These are phyloP conservation scores for Sporothrix phasma DNA, from an alignment of 2,329 filamentous ascomycete species.

Conservation along the genomic window DNA sequence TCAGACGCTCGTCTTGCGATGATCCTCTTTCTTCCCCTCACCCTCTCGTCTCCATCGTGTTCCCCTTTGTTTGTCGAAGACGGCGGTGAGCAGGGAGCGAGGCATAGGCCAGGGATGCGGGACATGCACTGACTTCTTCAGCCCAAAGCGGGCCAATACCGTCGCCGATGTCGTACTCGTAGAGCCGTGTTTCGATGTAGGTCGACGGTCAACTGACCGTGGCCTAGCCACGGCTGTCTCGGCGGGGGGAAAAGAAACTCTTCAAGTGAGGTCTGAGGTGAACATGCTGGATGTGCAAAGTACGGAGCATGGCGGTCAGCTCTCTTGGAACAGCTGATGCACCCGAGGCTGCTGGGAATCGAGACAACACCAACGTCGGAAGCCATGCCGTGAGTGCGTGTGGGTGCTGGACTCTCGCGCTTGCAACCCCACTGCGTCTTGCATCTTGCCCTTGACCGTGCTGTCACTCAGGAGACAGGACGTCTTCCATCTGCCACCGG, in stretches of 20 bases:
- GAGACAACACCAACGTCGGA: neutral
- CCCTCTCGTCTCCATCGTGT: too few species aligned
- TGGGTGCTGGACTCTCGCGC: neutral
- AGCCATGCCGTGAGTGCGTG: neutral
- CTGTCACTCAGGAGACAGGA: too few species aligned
- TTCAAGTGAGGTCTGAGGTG: too few species aligned
- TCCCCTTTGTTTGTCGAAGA: neutral
- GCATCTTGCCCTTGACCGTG: neutral
- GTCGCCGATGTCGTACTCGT: neutral
- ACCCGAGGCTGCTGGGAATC: neutral
- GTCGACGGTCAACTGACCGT: neutral
- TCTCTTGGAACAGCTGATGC: neutral
- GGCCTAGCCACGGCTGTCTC: neutral
- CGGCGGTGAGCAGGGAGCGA: neutral
- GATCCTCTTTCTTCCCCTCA: neutral
- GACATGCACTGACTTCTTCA: neutral
- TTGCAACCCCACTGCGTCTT: neutral
- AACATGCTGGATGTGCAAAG: too few species aligned
- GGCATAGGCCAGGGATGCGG: neutral
- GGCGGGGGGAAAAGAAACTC: too few species aligned
- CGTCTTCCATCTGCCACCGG: neutral
- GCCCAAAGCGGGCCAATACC: neutral
- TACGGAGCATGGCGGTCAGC: neutral
- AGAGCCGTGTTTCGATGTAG: neutral
- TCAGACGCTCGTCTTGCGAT: slow-evolving; percentile 2